Evolutionary conservation across 305 asterid species (phyloP).

Genomic region (Solanum hybrid): DNA sequence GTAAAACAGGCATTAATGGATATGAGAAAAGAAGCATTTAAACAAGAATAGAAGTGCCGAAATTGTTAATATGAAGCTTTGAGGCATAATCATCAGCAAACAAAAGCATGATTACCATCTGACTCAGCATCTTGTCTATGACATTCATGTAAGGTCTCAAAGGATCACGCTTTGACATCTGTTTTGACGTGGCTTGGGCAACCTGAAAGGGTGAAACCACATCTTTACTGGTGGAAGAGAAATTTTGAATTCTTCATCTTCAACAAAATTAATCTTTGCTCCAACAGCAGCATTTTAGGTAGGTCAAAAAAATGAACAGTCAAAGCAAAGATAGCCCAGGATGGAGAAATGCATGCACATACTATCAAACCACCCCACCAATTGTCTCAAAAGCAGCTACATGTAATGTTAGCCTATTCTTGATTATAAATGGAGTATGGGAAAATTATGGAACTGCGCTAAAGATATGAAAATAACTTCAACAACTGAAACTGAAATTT

Average conservation of each 20-base stretch:
- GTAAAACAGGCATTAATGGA: neutral
- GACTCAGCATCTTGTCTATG: constrained; percentile 54
- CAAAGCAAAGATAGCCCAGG: neutral
- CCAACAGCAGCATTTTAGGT: neutral
- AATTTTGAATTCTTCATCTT: neutral
- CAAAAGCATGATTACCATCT: constrained; percentile 44
- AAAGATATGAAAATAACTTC: neutral
- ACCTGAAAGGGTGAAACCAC: constrained; percentile 28
- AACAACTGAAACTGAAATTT: neutral
- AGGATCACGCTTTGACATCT: constrained; percentile 74
- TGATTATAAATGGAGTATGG: neutral
- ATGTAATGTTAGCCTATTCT: neutral
- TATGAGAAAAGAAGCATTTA: neutral
- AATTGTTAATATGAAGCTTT: neutral
- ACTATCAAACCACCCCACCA: neutral
- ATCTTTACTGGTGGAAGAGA: neutral
- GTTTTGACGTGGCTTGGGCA: constrained; percentile 74
- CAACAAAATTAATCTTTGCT: neutral
- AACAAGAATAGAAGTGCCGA: neutral
- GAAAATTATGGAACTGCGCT: neutral
- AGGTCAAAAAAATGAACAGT: neutral
- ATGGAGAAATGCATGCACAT: neutral
- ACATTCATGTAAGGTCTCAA: constrained; percentile 59
- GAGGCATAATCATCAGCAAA: neutral
- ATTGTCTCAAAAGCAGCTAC: neutral